Base-by-base conservation (phyloP, 495 filamentous ascomycete genomes). In the Neurospora tetraspora region DNA sequence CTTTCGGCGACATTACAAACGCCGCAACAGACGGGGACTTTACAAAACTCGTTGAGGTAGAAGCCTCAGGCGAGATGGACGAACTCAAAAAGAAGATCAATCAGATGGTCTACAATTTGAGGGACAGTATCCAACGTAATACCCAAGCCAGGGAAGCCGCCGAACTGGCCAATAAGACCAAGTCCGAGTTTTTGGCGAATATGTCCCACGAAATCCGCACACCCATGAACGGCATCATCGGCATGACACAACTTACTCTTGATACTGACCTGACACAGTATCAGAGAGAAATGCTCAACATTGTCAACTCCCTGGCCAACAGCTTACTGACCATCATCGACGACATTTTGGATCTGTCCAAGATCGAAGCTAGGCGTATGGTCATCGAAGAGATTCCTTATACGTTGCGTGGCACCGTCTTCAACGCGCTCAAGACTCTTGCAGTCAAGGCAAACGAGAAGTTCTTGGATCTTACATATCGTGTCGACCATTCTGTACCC, bases 281-380 rank as follows among this genome's bases (percentile, higher is more conserved):
- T 75, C 97, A 98, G 72, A 91, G 96, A 72, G 96, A 99, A 82
- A 98, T 98, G 96, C 82, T 99, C 82, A 98, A 97, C 76, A 98
- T 98, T 77, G 96, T 99, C 74, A 96, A 98, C 81, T 97, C 97
- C 75, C 87, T 99, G 68, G 96, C 94, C 65, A 97, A 98, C 83
- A 98, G 96, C 84, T 83, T 99, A 74, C 82, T 99, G 78, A 99
- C 96, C 23, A 98, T 99, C 76, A 98, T 99, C 79, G 96, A 99
- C 80, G 96, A 99, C 81, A 98, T 99, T 77, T 87, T 99, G 74
- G 96, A 99, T 88, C 92, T 99, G 74, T 97, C 94, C 8, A 99
- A 99, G 90, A 99, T 99, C 75, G 96, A 99, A 82, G 96, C 96
- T 36, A 95, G 98, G 80, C 90, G 96, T n/a, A 98, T 99, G 96